A percentile compares a stretch with the other conserved stretches of the same genome.
Evolutionary conservation across 1,139 yeast species (phyloP).

Genomic region (Lodderomyces pseudojiufengensis): DNA sequence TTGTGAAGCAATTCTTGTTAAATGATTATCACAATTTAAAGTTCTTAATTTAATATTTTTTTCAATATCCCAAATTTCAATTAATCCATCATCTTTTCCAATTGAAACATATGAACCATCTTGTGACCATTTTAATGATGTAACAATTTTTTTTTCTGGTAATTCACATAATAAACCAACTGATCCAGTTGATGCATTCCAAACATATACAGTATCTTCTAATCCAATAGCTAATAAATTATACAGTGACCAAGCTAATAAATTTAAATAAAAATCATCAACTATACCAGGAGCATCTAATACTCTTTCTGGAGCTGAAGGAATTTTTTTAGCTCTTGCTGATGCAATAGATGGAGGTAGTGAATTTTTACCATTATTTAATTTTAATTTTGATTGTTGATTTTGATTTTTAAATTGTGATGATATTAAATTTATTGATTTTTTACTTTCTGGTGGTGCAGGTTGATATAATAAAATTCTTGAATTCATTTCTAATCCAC

Average conservation of each 20-base stretch:
- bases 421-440: constrained; percentile 48
- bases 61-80: constrained; percentile 95
- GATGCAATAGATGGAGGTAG: constrained; percentile 47
- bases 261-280: constrained; percentile 87
- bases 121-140: constrained; percentile 87
- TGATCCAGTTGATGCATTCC: constrained; percentile 87
- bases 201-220: constrained; percentile 78
- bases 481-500: constrained; percentile 83
- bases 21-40: constrained; percentile 61
- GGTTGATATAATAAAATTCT: constrained; percentile 87
- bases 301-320: constrained; percentile 88
- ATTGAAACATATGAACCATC: constrained; percentile 87
- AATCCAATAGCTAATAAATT: constrained; percentile 88
- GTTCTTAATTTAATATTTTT: constrained; percentile 71
- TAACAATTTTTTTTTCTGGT: constrained; percentile 47
- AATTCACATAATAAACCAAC: constrained; percentile 71
- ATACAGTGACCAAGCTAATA: constrained; percentile 83
- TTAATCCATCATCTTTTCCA: constrained; percentile 78
- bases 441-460: constrained; percentile 70
- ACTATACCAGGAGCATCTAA: constrained; percentile 94
- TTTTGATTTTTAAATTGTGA: constrained; percentile 20
- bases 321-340: constrained; percentile 66
- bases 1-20: constrained; percentile 74
- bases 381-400: constrained; percentile 17
- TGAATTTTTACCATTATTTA: constrained; percentile 11